Evolutionary conservation across 23 red algal species (phyloP), one percentile per base, ranked within the genome.

Genomic region (Pyropia yezoensis): DNA sequence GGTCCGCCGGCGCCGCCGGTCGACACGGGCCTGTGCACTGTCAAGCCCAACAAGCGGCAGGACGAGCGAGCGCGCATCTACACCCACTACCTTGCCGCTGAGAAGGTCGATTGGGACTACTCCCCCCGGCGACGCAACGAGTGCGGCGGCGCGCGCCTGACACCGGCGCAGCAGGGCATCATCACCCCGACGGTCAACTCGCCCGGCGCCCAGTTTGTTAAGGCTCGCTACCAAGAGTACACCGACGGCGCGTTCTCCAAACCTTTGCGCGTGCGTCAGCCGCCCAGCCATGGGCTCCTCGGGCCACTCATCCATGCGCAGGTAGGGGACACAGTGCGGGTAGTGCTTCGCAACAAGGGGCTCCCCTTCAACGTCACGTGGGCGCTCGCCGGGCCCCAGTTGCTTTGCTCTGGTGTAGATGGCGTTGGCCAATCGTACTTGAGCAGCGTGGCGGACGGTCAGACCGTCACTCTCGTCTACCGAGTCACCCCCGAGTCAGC

Each of bases 181-280:
- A 76, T 61, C 15, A 23, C 49, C 19, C 72, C 72, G 7, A 61
- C 59, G 14, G 59, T 61, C 1, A 14, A 24, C 58, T 64, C 72
- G 9, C 72, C 72, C 0, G 72, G 72, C 39, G 62, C 54, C 29
- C 72, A 58, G 8, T 76, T 51, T 30, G 7, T 76, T n/a, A 76
- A 76, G 59, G 72, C 72, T n/a, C 59, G 49, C n/a, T 76, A 76
- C 53, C 58, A 61, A 65, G 72, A 76, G 72, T 76, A 76, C 22
- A 54, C 52, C 0, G 72, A 76, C 58, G 26, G 47, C 5, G 12
- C 39, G 39, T 47, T 47, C 12, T 47, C 39, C 3, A 13, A 13
- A 8, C 4, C 4, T 3, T 8, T 47, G 0, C 39, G 1, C 11
- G 39, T 12, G 39, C 39, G 39, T 0, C 39, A 47, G 39, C 39